phyloP scores from a whole-genome alignment of 441 rosid genomes.

The Omphalea diandra region DNA sequence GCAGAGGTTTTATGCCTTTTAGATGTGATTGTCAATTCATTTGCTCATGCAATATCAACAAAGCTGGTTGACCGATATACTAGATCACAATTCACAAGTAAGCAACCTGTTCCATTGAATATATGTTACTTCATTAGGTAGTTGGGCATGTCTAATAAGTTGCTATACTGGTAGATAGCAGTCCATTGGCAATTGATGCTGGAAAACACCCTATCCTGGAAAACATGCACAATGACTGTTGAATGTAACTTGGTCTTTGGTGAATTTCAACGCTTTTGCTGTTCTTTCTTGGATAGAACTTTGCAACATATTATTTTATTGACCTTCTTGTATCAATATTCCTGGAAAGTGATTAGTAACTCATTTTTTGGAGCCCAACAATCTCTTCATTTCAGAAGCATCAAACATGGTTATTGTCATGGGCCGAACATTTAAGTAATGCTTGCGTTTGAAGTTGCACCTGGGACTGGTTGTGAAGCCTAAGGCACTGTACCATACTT shows the following conservation, averaged over 20 bases:
- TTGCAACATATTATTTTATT: slow-evolving; percentile 5
- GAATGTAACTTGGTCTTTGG: slow-evolving; percentile 39
- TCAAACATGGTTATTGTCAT: slow-evolving; percentile 86
- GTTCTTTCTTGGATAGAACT: slow-evolving; percentile 9
- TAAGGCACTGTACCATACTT: slow-evolving; percentile 10
- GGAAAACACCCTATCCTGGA: slow-evolving; percentile 98
- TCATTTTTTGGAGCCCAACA: slow-evolving; percentile 74
- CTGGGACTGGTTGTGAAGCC: slow-evolving; percentile 11
- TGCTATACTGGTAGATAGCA: slow-evolving; percentile 51
- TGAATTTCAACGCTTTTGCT: slow-evolving; percentile 14
- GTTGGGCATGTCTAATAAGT: slow-evolving; percentile 22
- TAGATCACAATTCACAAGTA: slow-evolving; percentile 88
- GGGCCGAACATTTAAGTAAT: slow-evolving; percentile 92
- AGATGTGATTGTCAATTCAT: slow-evolving; percentile 97
- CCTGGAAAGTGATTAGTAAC: slow-evolving; percentile 22
- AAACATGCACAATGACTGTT: slow-evolving; percentile 78
- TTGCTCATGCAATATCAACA: slow-evolving; percentile 87
- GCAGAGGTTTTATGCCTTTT: slow-evolving; percentile 94
- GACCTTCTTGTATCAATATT: slow-evolving; percentile 11
- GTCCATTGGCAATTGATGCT: slow-evolving; percentile 94
- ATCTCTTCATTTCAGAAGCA: slow-evolving; percentile 92
- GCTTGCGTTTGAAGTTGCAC: slow-evolving; percentile 21
- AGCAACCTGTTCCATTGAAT: slow-evolving; percentile 19
- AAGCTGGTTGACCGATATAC: slow-evolving; percentile 83
- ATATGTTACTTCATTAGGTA: slow-evolving; percentile 14